These are phyloP conservation scores for Globisporangium paddicum DNA, from an alignment of 352 stramenopile genomes.

Conservation along the genomic window DNA sequence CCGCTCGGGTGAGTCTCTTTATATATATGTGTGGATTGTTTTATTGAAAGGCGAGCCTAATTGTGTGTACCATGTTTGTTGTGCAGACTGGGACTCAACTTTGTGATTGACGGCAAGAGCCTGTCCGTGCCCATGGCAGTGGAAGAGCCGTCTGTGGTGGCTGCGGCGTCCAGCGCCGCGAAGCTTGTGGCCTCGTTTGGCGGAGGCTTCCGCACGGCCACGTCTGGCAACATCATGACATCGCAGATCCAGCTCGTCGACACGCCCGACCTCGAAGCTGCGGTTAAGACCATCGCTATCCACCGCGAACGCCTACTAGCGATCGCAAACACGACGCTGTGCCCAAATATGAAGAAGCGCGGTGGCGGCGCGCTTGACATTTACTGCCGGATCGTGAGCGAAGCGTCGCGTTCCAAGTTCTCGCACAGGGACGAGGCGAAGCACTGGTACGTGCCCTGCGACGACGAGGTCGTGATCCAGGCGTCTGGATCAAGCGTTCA, in stretches of 20 bases:
- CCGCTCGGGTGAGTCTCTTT: conserved; percentile 52
- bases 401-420: conserved; percentile 23
- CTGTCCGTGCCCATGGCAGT: conserved; percentile 83
- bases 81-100: conserved; percentile 72
- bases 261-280: conserved; percentile 52
- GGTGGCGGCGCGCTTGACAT: conserved; percentile 74
- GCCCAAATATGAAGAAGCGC: conserved; percentile 83
- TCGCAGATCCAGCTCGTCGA: conserved; percentile 82
- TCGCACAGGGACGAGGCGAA: conserved; percentile 11
- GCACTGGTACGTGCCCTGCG: conserved; percentile 58
- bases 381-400: conserved; percentile 76
- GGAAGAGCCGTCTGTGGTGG: conserved; percentile 83
- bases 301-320: conserved; percentile 58
- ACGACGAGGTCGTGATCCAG: conserved; percentile 48
- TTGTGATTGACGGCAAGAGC: conserved; percentile 76
- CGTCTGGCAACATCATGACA: conserved; percentile 84
- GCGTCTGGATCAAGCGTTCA: conserved; percentile 23
- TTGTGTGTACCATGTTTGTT: neutral
- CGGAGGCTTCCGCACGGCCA: conserved; percentile 69
- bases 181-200: conserved; percentile 74
- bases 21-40: neutral
- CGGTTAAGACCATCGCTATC: conserved; percentile 42
- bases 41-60: no score
- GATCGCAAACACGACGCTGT: conserved; percentile 73
- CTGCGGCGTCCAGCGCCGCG: conserved; percentile 73